Evolutionary conservation across 176 grass and related monocot genomes (phyloP).

Genomic region (Lolium multiflorum): DNA sequence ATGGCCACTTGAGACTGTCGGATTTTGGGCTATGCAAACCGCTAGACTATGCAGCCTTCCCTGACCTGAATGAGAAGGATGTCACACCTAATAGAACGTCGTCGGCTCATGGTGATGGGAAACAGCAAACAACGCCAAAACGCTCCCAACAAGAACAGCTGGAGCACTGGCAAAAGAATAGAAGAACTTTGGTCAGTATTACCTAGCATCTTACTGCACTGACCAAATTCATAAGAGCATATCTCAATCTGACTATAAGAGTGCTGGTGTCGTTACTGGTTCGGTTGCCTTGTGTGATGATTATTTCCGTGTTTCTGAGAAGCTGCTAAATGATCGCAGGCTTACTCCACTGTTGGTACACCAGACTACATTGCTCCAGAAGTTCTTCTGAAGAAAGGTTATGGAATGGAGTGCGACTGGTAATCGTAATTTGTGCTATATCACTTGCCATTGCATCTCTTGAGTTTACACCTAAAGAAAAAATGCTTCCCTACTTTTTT

Average conservation of each 20-base stretch:
- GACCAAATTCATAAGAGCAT: background rate
- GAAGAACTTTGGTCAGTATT: conserved; percentile 88
- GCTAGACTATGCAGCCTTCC: conserved; percentile 86
- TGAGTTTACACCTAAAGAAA: conserved; percentile 24
- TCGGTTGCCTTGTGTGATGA: background rate
- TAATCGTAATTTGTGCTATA: conserved; percentile 45
- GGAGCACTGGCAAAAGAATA: conserved; percentile 98
- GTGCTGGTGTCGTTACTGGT: background rate
- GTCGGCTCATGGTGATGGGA: conserved; percentile 49
- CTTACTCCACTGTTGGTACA: conserved; percentile 98
- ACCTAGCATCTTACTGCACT: conserved; percentile 7
- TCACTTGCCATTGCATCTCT: conserved; percentile 26
- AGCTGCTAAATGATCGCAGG: conserved; percentile 52
- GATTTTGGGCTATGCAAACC: conserved; percentile 99
- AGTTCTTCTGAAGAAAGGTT: conserved; percentile 98
- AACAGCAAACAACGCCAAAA: conserved; percentile 59
- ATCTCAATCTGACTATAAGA: background rate
- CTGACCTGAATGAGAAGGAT: conserved; percentile 94
- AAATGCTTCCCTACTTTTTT: conserved; percentile 40
- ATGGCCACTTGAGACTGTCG: conserved; percentile 93
- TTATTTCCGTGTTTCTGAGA: conserved; percentile 27
- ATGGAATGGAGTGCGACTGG: conserved; percentile 99
- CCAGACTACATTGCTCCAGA: conserved; percentile 99
- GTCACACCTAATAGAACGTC: conserved; percentile 52
- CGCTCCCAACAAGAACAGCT: conserved; percentile 92